Conservation (phyloP, 495 filamentous ascomycete species). For the Hyphodiscus hymeniophilus region DNA sequence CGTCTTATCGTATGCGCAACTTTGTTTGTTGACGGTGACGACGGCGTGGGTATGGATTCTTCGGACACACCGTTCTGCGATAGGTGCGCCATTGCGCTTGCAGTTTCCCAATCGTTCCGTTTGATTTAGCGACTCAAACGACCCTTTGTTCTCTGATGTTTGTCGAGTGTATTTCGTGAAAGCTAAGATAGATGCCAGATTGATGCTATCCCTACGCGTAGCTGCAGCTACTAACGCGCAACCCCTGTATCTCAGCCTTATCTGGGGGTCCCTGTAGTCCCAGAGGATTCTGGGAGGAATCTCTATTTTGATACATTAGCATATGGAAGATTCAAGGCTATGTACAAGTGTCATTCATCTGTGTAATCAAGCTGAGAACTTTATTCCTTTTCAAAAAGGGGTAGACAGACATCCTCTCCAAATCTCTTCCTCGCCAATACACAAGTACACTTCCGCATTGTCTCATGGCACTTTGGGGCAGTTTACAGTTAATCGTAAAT, state of each 20-base stretch:
- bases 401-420: neutral
- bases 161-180: neutral
- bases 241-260: constrained; percentile 11
- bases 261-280: too few species aligned
- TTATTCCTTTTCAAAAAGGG: neutral
- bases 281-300: too few species aligned
- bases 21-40: constrained; percentile 16
- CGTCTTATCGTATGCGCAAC: constrained; percentile 37
- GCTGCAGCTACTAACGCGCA: neutral
- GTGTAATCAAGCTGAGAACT: neutral
- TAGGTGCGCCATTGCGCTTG: constrained; percentile 6
- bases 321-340: too few species aligned
- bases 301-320: too few species aligned
- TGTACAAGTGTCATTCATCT: too few species aligned
- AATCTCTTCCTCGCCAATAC: too few species aligned
- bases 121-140: too few species aligned
- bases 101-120: neutral
- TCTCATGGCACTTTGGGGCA: too few species aligned
- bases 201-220: constrained; percentile 1
- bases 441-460: too few species aligned
- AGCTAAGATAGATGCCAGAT: neutral
- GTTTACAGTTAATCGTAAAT: too few species aligned
- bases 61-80: constrained; percentile 2
- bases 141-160: neutral
- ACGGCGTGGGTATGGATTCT: constrained; percentile 1